phyloP scores from a whole-genome alignment of 352 stramenopile species.

The Globisporangium solare region DNA sequence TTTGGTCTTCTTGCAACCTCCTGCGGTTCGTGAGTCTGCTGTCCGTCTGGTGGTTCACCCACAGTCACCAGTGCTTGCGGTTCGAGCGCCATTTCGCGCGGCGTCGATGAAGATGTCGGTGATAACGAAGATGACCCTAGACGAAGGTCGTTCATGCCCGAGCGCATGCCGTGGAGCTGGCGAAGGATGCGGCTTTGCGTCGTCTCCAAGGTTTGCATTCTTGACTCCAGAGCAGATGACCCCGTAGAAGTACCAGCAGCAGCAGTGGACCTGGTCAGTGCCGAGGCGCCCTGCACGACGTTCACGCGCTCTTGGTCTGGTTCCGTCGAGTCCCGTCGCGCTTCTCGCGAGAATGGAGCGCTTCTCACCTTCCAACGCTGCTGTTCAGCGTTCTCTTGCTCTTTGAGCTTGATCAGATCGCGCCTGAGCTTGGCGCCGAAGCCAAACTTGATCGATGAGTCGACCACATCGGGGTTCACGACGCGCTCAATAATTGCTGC shows the following conservation, averaged over 20 bases:
- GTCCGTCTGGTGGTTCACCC: not conserved
- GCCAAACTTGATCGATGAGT: constrained; percentile 20
- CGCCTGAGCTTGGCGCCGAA: constrained; percentile 11
- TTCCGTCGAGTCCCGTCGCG: not conserved
- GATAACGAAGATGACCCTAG: no score
- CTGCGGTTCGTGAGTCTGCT: not conserved
- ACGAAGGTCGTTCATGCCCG: not conserved
- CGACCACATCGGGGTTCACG: constrained; percentile 9
- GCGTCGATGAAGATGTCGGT: no score
- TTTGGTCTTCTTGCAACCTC: not conserved
- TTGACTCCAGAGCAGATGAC: not conserved
- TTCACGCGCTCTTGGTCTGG: no score
- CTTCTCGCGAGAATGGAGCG: not conserved
- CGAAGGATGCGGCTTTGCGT: not conserved
- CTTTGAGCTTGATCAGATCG: constrained; percentile 13
- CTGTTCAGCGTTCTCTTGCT: not conserved
- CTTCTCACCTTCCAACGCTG: not conserved
- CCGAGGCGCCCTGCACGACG: no score
- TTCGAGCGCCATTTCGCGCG: not conserved
- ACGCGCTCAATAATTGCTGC: constrained; percentile 15
- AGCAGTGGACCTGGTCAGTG: no score
- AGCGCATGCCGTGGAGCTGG: not conserved
- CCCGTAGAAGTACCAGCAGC: not conserved
- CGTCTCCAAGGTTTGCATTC: not conserved
- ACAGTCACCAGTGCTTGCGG: not conserved